Percentiles rank a stretch among this genome's conserved stretches.
Evolutionary conservation across 2,329 filamentous ascomycete species (phyloP).

Genomic region (Aspergillus quadrilineatus): DNA sequence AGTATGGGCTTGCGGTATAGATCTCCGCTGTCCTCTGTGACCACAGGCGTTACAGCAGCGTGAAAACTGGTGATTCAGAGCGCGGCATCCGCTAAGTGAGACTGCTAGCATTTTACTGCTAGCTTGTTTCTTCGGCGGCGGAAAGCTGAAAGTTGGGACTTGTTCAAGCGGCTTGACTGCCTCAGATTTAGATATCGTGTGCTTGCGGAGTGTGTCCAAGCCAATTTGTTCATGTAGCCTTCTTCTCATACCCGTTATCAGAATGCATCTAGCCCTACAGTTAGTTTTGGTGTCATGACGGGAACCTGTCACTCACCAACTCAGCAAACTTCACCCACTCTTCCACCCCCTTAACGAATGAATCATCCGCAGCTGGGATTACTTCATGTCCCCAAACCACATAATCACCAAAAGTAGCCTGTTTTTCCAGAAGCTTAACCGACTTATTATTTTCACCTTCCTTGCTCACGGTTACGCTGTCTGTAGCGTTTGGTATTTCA

Average conservation of each 20-base stretch:
- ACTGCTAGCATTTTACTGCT: not conserved
- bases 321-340: slow-evolving; percentile 79
- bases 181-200: not conserved
- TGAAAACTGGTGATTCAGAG: not conserved
- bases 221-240: slow-evolving; percentile 16
- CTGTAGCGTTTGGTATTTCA: slow-evolving; percentile 22
- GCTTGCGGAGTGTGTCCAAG: not conserved
- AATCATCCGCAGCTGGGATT: slow-evolving; percentile 63
- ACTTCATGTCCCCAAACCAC: slow-evolving; percentile 82
- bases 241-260: slow-evolving; percentile 12
- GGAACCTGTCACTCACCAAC: slow-evolving; percentile 51
- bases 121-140: not conserved
- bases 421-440: slow-evolving; percentile 59
- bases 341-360: slow-evolving; percentile 70
- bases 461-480: slow-evolving; percentile 45
- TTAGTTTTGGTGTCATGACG: slow-evolving; percentile 12
- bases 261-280: slow-evolving; percentile 29
- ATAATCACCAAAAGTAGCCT: slow-evolving; percentile 70
- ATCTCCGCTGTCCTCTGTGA: not conserved
- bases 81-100: not conserved
- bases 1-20: not conserved
- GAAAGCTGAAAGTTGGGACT: not conserved
- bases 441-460: slow-evolving; percentile 49
- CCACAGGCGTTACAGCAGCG: not conserved
- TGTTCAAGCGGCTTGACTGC: not conserved